Percentiles rank a stretch among this genome's conserved stretches.
phyloP scores from a whole-genome alignment of 106 monocot species.

The Agapanthus africanus region DNA sequence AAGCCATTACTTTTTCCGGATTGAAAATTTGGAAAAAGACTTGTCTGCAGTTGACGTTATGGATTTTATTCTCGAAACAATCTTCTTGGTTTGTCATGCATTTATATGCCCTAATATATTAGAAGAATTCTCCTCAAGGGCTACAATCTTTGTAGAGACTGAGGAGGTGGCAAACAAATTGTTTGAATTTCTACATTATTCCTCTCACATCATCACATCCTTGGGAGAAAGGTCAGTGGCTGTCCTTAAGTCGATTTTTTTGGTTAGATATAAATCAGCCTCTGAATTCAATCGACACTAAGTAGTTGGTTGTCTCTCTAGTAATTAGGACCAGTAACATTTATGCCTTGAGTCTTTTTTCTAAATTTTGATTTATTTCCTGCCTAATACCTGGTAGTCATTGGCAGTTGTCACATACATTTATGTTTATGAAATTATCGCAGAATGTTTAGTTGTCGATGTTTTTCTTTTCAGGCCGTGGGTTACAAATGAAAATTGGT shows the following conservation, averaged over 20 bases:
- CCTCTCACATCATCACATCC: slow-evolving; percentile 16
- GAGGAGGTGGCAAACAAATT: slow-evolving; percentile 3
- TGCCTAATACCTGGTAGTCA: too few species aligned
- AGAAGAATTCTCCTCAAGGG: slow-evolving; percentile 8
- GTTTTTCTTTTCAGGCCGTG: neutral
- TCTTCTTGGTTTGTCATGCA: slow-evolving; percentile 4
- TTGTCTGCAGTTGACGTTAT: slow-evolving; percentile 10
- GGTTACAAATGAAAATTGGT: neutral
- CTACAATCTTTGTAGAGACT: slow-evolving; percentile 8
- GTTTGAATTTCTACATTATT: slow-evolving; percentile 15
- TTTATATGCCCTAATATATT: neutral
- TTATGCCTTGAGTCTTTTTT: neutral
- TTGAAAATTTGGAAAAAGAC: slow-evolving; percentile 29
- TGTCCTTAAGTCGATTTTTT: neutral
- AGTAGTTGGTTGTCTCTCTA: too few species aligned
- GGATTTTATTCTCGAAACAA: slow-evolving; percentile 19
- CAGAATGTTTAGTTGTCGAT: neutral
- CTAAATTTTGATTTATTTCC: neutral
- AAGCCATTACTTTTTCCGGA: slow-evolving; percentile 8
- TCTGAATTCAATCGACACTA: too few species aligned
- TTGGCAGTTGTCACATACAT: too few species aligned
- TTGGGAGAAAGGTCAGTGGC: slow-evolving; percentile 12
- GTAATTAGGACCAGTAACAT: neutral
- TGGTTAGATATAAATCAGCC: too few species aligned
- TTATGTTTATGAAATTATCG: neutral